Evolutionary conservation across 352 stramenopile species (phyloP), one percentile per base, ranked within the genome.

Genomic region (Phytophthora multivora): DNA sequence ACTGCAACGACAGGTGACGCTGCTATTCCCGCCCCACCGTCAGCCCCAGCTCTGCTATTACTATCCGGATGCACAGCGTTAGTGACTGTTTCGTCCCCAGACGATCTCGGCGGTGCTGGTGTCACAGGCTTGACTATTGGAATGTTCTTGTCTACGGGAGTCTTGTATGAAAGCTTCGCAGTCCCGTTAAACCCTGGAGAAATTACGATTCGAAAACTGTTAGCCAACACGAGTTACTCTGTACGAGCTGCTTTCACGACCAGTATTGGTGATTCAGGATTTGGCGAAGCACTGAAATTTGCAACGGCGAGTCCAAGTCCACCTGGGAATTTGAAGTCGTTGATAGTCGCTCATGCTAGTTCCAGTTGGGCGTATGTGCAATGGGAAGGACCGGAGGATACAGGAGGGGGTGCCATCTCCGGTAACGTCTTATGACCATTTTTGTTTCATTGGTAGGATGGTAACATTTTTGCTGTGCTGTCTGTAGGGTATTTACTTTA

Each of bases 331-430:
- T 31, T 77, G 10, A 28, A 35, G 0, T 7, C 41, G 1, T 26
- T 75, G n/a, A 42, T 55, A 23, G 23, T 73, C 2, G 10, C 33
- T 16, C 21, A 79, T 23, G 11, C 67, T 13, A 51, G 52, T 1
- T 58, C 76, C 30, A 84, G 63, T 51, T 79, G 59, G 2, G 28
- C 70, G 4, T 12, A 51, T 18, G 12, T 86, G 23, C 18, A 49
- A 8, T 88, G 76, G 76, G 47, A 48, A 7, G 33, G n/a, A 13
- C 80, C 78, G 18, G n/a, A 48, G 23, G 50, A 79, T 25, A 76
- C 68, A 12, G 80, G 80, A 52, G 75, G 78, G 10, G 77, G 77
- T 7, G 16, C 2, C 3, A 61, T 88, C 7, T 59, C 48, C 56
- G 66, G 76, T 86, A 75, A 51, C 12, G 30, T 33, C 8, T 4